Percentiles rank a stretch among this genome's conserved stretches.
phyloP scores from a whole-genome alignment of 2,329 filamentous ascomycete species.

The Trichophyton schoenleinii region DNA sequence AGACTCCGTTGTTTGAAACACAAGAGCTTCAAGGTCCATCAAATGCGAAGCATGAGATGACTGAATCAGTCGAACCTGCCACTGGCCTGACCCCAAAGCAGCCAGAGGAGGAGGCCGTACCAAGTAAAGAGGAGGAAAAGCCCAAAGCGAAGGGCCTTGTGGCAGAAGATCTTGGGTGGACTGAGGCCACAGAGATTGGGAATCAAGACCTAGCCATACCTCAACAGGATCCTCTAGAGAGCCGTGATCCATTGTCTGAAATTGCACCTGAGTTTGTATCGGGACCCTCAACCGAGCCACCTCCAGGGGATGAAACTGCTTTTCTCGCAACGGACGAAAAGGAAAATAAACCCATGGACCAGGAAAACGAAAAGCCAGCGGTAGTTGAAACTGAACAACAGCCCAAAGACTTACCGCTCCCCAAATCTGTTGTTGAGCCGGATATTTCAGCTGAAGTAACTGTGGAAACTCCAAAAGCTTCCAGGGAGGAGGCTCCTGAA shows the following conservation, averaged over 20 bases:
- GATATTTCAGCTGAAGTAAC: neutral
- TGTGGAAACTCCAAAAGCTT: neutral
- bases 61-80: neutral
- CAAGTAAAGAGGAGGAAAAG: slow-evolving; percentile 3
- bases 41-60: neutral
- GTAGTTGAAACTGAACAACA: neutral
- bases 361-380: neutral
- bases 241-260: neutral
- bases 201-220: neutral
- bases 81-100: neutral
- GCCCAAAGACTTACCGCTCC: neutral
- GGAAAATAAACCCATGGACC: neutral
- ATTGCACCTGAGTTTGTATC: neutral
- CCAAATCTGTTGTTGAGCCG: neutral
- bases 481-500: neutral
- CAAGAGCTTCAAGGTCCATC: neutral
- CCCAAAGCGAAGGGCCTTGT: neutral
- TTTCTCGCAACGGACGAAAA: neutral
- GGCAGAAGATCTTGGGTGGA: neutral
- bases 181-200: neutral
- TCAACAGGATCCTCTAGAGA: neutral
- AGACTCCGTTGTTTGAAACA: neutral
- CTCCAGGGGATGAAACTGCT: neutral
- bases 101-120: neutral
- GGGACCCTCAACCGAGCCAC: neutral